These are phyloP conservation scores for Petasospora rhodanensis DNA, from an alignment of 1,139 yeast species.

Conservation along the genomic window DNA sequence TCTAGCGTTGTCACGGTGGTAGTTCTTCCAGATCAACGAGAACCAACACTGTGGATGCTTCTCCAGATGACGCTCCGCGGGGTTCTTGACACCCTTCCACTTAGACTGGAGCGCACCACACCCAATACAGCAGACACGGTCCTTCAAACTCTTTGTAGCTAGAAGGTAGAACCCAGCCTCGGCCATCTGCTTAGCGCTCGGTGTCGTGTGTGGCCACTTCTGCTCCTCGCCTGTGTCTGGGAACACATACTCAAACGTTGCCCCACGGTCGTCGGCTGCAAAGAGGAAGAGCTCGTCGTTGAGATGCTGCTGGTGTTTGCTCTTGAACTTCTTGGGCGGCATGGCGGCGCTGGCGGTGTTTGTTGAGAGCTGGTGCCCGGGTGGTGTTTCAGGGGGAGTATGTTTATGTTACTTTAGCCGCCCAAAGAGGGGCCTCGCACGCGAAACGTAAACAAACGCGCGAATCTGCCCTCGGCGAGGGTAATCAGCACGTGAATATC, in stretches of 20 bases:
- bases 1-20: constrained; percentile 15
- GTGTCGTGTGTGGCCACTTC: constrained; percentile 36
- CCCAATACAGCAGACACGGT: constrained; percentile 53
- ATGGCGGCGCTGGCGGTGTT: neutral
- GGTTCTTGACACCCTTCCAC: constrained; percentile 32
- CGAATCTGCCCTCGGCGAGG: too few species aligned
- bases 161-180: constrained; percentile 66
- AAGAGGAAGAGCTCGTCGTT: constrained; percentile 10
- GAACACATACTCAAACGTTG: constrained; percentile 7
- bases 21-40: constrained; percentile 31
- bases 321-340: constrained; percentile 9
- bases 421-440: too few species aligned
- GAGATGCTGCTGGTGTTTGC: constrained; percentile 5
- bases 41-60: constrained; percentile 45
- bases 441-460: too few species aligned
- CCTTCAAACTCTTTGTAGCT: constrained; percentile 47
- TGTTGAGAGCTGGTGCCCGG: too few species aligned
- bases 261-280: constrained; percentile 9
- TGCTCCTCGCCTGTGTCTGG: constrained; percentile 6
- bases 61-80: constrained; percentile 41
- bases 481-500: too few species aligned
- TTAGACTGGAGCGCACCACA: constrained; percentile 47
- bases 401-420: too few species aligned
- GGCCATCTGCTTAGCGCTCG: constrained; percentile 44
- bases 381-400: neutral